These are phyloP conservation scores for Annulohypoxylon truncatum DNA, from an alignment of 2,329 filamentous ascomycete genomes.

Conservation along the genomic window DNA sequence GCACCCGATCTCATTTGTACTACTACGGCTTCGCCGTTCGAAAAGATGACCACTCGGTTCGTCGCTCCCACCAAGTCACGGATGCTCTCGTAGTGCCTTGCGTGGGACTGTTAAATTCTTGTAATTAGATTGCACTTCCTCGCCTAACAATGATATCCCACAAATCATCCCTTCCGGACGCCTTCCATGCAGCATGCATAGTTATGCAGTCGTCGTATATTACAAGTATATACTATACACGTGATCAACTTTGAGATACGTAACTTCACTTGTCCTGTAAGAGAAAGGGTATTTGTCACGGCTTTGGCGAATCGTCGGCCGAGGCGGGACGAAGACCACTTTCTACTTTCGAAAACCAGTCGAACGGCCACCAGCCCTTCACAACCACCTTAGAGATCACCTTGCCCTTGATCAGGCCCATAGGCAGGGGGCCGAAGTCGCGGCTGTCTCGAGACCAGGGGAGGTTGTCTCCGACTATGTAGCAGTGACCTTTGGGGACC, in stretches of 20 bases:
- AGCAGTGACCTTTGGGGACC: slow-evolving; percentile 93
- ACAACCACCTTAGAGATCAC: slow-evolving; percentile 68
- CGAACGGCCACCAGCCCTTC: slow-evolving; percentile 58
- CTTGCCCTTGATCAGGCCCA: slow-evolving; percentile 87
- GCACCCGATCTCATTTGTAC: slow-evolving; percentile 41
- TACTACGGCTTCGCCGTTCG: slow-evolving; percentile 23
- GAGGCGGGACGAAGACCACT: slow-evolving; percentile 49
- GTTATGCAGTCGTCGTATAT: slow-evolving; percentile 30
- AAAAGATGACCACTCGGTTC: slow-evolving; percentile 23
- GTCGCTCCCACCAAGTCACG: slow-evolving; percentile 20
- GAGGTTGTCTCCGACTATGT: slow-evolving; percentile 89
- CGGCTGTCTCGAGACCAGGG: slow-evolving; percentile 87
- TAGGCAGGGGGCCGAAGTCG: slow-evolving; percentile 84
- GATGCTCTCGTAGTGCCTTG: slow-evolving; percentile 16
- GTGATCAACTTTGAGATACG: background rate
- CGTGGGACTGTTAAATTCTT: slow-evolving; percentile 34
- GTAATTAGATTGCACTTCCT: slow-evolving; percentile 48
- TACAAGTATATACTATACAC: slow-evolving; percentile 2
- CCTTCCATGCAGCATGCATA: slow-evolving; percentile 28
- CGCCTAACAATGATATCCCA: slow-evolving; percentile 45
- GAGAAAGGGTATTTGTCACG: background rate
- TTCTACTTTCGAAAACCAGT: slow-evolving; percentile 63
- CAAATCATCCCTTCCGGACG: slow-evolving; percentile 29
- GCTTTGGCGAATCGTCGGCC: background rate
- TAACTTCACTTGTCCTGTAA: background rate